Percentiles rank a stretch among this genome's conserved stretches.
Conservation (phyloP, 345 rosid species). For the Kandelia obovata region DNA sequence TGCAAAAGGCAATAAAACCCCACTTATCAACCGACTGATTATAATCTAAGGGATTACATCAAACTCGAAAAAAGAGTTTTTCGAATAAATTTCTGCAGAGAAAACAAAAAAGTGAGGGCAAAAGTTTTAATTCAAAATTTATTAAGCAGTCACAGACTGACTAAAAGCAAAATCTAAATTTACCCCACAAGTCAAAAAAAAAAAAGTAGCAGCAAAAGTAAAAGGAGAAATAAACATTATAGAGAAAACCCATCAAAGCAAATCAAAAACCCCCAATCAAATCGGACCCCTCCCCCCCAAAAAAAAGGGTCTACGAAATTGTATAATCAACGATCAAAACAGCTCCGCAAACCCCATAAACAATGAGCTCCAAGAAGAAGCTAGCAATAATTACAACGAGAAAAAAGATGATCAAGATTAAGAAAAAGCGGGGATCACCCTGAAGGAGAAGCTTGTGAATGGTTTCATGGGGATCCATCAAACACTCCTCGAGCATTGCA, state of each 20-base stretch:
- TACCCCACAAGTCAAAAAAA: neutral
- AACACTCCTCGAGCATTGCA: constrained; percentile 87
- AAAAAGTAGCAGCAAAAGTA: neutral
- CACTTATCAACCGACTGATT: neutral
- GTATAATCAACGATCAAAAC: neutral
- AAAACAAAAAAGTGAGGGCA: neutral
- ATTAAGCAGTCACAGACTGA: neutral
- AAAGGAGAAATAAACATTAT: neutral
- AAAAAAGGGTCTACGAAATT: neutral
- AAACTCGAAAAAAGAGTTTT: neutral
- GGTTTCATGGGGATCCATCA: constrained; percentile 93
- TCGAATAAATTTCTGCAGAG: neutral
- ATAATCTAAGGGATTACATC: neutral
- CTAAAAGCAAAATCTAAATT: constrained; percentile 14
- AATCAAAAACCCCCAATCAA: constrained; percentile 14
- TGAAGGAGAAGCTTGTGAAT: constrained; percentile 60
- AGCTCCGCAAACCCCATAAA: constrained; percentile 6
- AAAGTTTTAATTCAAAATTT: neutral
- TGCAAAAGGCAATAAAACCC: neutral
- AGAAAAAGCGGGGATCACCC: constrained; percentile 39
- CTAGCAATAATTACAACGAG: neutral
- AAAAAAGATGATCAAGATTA: neutral
- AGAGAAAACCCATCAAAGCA: constrained; percentile 17
- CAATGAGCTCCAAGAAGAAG: constrained; percentile 1
- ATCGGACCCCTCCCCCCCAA: constrained; percentile 12